phyloP scores from a whole-genome alignment of 2,329 filamentous ascomycete species.

The Beauveria scarabaeidicola region DNA sequence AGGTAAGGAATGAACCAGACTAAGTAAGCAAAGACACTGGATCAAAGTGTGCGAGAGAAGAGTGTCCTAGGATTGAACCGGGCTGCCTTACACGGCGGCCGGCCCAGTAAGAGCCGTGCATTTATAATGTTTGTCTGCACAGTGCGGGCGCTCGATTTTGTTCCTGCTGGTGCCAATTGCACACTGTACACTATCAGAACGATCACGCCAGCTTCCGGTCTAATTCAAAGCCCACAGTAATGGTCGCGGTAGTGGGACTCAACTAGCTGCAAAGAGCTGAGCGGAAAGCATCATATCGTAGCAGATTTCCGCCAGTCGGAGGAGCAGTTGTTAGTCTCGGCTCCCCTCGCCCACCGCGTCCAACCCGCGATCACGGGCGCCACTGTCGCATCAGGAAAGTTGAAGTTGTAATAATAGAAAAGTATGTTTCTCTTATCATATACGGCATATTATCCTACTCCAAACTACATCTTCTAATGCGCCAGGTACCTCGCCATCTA shows the following conservation, averaged over 20 bases:
- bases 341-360: background rate
- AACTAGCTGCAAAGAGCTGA: background rate
- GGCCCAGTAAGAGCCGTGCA: background rate
- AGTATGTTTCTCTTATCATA: background rate
- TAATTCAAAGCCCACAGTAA: background rate
- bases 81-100: constrained; percentile 3
- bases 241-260: background rate
- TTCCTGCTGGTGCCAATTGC: background rate
- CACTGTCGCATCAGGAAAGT: background rate
- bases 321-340: background rate
- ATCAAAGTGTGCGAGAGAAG: background rate
- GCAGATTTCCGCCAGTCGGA: background rate
- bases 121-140: constrained; percentile 1
- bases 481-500: constrained; percentile 1
- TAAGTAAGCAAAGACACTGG: background rate
- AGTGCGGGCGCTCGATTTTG: background rate
- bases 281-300: background rate
- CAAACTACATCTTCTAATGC: background rate
- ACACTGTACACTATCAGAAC: background rate
- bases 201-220: background rate
- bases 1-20: background rate
- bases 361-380: background rate
- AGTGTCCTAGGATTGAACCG: background rate
- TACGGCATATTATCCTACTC: constrained; percentile 8
- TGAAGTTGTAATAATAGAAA: background rate